A percentile compares a stretch with the other conserved stretches of the same genome.
Evolutionary conservation across 2,329 filamentous ascomycete species (phyloP).

Genomic region (Verticillium dahliae): DNA sequence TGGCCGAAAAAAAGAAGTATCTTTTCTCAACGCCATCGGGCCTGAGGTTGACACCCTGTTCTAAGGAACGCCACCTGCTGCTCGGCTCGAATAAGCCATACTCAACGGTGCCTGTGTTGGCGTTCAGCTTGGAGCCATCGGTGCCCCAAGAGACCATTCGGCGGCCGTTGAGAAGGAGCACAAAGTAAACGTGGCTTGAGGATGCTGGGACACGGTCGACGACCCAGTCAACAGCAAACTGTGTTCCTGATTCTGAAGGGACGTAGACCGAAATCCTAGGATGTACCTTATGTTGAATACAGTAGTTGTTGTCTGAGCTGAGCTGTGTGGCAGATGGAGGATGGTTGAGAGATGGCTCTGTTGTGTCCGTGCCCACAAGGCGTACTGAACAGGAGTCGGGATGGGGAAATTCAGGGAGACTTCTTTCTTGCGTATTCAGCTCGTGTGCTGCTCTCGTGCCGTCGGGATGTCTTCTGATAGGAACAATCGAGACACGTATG

Average conservation of each 20-base stretch:
- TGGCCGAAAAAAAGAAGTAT: conserved; percentile 40
- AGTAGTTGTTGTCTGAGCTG: conserved; percentile 14
- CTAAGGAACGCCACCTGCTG: conserved; percentile 30
- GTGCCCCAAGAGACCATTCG: conserved; percentile 47
- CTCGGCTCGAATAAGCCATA: conserved; percentile 43
- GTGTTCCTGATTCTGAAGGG: conserved; percentile 44
- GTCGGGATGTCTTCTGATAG: conserved; percentile 14
- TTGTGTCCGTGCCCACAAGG: conserved; percentile 11
- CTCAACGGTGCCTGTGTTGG: conserved; percentile 31
- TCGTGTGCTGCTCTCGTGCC: neutral
- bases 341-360: conserved; percentile 2
- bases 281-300: conserved; percentile 23
- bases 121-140: conserved; percentile 22
- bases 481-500: conserved; percentile 37
- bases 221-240: conserved; percentile 45
- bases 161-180: conserved; percentile 47
- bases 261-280: conserved; percentile 49
- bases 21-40: conserved; percentile 39
- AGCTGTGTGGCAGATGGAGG: neutral
- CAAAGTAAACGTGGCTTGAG: conserved; percentile 44
- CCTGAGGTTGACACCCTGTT: conserved; percentile 24
- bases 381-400: conserved; percentile 41
- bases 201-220: conserved; percentile 26
- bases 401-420: conserved; percentile 48
- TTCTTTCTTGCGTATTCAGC: conserved; percentile 16